These are phyloP conservation scores for Lachnellula occidentalis DNA, from an alignment of 2,329 filamentous ascomycete genomes.

Conservation along the genomic window DNA sequence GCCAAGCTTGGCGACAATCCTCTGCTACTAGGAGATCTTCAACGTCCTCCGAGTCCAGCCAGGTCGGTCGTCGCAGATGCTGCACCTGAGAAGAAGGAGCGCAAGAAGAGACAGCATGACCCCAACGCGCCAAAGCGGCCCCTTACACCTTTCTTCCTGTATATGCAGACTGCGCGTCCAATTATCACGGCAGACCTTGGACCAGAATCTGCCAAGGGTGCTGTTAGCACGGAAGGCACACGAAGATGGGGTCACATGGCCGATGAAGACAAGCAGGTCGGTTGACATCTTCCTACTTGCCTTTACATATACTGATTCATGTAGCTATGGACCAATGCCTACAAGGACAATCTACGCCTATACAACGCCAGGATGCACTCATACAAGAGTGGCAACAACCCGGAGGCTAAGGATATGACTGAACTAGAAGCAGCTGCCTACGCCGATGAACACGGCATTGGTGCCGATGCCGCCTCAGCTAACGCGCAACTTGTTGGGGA, in stretches of 20 bases:
- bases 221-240: slow-evolving; percentile 82
- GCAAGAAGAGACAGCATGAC: slow-evolving; percentile 81
- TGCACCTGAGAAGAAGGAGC: slow-evolving; percentile 73
- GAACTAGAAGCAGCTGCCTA: slow-evolving; percentile 57
- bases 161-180: slow-evolving; percentile 80
- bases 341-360: slow-evolving; percentile 61
- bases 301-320: slow-evolving; percentile 1
- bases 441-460: slow-evolving; percentile 53
- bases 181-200: slow-evolving; percentile 78
- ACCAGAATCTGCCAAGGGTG: slow-evolving; percentile 70
- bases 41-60: slow-evolving; percentile 33
- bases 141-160: slow-evolving; percentile 90
- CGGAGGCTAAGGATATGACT: slow-evolving; percentile 52
- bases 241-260: slow-evolving; percentile 78
- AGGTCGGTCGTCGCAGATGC: slow-evolving; percentile 38
- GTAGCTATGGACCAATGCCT: slow-evolving; percentile 55
- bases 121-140: slow-evolving; percentile 94
- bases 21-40: slow-evolving; percentile 30
- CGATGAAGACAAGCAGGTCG: slow-evolving; percentile 61
- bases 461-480: slow-evolving; percentile 37
- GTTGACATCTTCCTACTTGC: slow-evolving; percentile 14
- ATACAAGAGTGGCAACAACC: slow-evolving; percentile 54
- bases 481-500: slow-evolving; percentile 43
- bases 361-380: slow-evolving; percentile 62
- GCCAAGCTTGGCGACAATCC: slow-evolving; percentile 41